Evolutionary conservation across 2,329 filamentous ascomycete genomes (phyloP).

Genomic region (Diaporthe batatas): DNA sequence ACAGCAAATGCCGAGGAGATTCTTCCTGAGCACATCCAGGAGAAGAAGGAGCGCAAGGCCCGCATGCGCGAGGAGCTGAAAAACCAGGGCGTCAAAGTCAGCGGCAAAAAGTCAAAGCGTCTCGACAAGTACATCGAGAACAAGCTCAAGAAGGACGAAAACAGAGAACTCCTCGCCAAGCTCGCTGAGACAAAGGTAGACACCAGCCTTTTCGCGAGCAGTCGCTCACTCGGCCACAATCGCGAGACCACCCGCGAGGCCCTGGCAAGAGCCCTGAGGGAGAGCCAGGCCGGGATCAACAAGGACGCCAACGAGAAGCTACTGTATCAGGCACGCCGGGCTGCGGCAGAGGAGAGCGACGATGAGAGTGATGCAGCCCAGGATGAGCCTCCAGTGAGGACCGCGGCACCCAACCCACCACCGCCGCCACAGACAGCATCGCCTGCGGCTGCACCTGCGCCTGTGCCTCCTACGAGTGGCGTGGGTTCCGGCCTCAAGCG

Average conservation of each 20-base stretch:
- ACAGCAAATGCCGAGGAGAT: constrained; percentile 70
- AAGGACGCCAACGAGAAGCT: constrained; percentile 65
- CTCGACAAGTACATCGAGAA: constrained; percentile 82
- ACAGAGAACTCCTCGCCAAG: constrained; percentile 84
- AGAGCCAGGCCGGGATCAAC: constrained; percentile 74
- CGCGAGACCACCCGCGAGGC: constrained; percentile 79
- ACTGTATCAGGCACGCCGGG: constrained; percentile 63
- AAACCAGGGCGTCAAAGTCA: constrained; percentile 67
- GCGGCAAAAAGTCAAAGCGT: constrained; percentile 75
- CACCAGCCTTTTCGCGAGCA: constrained; percentile 83
- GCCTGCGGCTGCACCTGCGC: not conserved
- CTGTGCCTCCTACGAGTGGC: constrained; percentile 29
- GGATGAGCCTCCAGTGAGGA: not conserved
- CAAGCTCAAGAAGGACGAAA: constrained; percentile 96
- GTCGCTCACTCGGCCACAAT: constrained; percentile 79
- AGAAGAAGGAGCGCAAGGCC: constrained; percentile 67
- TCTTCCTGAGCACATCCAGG: constrained; percentile 60
- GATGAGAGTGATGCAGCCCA: constrained; percentile 45
- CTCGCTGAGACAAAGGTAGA: constrained; percentile 84
- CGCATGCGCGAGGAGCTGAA: constrained; percentile 67
- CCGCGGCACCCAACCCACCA: not conserved
- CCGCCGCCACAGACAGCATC: not conserved
- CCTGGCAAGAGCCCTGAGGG: constrained; percentile 72
- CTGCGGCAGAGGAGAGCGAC: constrained; percentile 48
- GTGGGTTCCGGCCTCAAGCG: constrained; percentile 88